Evolutionary conservation across 169 alveolate genomes (phyloP).

Genomic region (Cryptosporidium tyzzeri): DNA sequence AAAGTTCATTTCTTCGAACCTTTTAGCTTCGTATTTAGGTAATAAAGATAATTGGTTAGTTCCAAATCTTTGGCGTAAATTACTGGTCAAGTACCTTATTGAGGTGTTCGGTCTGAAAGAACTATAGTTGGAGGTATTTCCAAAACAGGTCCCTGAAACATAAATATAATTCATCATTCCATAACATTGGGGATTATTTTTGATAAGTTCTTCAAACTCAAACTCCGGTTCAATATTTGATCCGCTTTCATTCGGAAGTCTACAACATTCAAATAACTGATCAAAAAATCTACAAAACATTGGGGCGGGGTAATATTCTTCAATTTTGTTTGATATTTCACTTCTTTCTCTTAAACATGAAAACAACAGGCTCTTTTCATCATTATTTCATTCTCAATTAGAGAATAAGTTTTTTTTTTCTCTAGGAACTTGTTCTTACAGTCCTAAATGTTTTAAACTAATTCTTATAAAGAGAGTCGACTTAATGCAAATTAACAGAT

Average conservation of each 20-base stretch:
- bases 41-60: constrained; percentile 43
- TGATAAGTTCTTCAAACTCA: background rate
- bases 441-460: background rate
- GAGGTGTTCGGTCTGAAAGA: constrained; percentile 59
- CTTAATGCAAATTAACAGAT: background rate
- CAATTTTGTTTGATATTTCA: background rate
- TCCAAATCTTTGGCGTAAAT: constrained; percentile 30
- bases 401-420: background rate
- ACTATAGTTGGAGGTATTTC: background rate
- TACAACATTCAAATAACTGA: constrained; percentile 8
- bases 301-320: background rate
- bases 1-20: background rate
- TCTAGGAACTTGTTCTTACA: background rate
- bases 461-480: too few species aligned
- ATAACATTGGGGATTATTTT: background rate
- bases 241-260: background rate
- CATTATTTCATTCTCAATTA: background rate
- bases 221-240: background rate
- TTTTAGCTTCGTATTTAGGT: constrained; percentile 28
- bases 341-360: background rate
- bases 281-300: constrained; percentile 14
- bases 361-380: background rate
- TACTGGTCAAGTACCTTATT: constrained; percentile 40
- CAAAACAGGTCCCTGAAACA: background rate
- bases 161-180: constrained; percentile 5